Evolutionary conservation across 805 yeast genomes (phyloP), one percentile per base, ranked within the genome.

Genomic region (Schwanniomyces polymorphus): DNA sequence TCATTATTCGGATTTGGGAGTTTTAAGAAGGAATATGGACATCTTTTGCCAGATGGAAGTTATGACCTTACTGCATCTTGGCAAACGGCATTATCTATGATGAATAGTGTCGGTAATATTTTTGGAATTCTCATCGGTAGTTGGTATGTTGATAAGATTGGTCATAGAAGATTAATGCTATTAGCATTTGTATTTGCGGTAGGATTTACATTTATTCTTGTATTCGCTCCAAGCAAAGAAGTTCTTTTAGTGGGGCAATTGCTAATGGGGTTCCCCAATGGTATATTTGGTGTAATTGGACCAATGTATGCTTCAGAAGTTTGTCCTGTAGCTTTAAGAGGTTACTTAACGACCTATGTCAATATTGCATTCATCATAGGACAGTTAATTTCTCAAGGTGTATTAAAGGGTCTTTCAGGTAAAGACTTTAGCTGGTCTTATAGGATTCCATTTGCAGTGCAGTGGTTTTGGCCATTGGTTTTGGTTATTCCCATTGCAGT

Each of bases 231-330:
- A 50, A 70, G 25, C 63, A 63, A 7, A 31, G 64, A 63, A 8
- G 69, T 67, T 49, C 63, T 76, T 38, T 64, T 71, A 27, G 68
- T 64, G 11, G 79, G 80, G 41, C 76, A 76, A 50, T 54, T 74
- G 17, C 55, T 76, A 9, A 60, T 73, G 28, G 81, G 78, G 42
- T 44, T 76, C 27, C 65, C 70, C 14, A 66, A 75, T 68, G 81
- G 81, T 43, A 63, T 67, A 9, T 63, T 75, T 50, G 67, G 65
- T 12, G 63, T 75, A 9, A 53, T 68, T 52, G 63, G 72, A 8
- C 65, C 67, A 1, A 57, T 76, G 3, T 76, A 75, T 53, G 69
- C 74, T 11, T 65, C 78, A n/a, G 80, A 76, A 47, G 68, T 75
- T 10, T 56, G 70, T 46, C 80, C 78, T 6, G 57, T 72, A 39